Evolutionary conservation across 176 grass and related monocot genomes (phyloP).

Genomic region (Areca catechu): DNA sequence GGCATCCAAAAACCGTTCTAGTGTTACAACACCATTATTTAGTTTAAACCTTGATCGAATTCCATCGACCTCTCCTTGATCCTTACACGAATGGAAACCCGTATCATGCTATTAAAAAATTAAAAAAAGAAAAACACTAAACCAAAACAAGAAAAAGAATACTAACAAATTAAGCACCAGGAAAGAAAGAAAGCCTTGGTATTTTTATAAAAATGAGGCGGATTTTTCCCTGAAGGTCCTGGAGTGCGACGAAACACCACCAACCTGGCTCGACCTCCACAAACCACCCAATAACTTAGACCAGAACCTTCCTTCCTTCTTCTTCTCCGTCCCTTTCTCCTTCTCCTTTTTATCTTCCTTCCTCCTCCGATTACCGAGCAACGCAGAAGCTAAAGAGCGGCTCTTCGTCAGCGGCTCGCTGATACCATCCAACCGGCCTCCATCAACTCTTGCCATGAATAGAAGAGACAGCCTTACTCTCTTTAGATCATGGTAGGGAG

Average conservation of each 20-base stretch:
- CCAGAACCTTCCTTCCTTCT: constrained; percentile 54
- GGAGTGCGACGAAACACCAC: constrained; percentile 38
- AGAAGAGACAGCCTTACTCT: background rate
- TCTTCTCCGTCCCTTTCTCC: constrained; percentile 13
- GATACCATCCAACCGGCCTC: no score
- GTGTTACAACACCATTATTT: no score
- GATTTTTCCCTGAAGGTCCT: constrained; percentile 35
- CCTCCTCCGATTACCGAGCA: constrained; percentile 17
- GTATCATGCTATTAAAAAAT: no score
- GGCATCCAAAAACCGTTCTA: no score
- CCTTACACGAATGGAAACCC: no score
- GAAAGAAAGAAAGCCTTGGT: no score
- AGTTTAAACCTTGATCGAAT: no score
- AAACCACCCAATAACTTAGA: constrained; percentile 48
- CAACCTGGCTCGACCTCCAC: constrained; percentile 5
- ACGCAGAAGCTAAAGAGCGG: constrained; percentile 27
- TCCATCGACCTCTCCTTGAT: no score
- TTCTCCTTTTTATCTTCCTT: constrained; percentile 24
- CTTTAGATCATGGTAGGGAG: constrained; percentile 15
- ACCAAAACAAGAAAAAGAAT: no score
- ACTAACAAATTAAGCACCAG: no score
- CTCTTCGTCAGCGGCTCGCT: constrained; percentile 26
- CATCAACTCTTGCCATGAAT: constrained; percentile 17
- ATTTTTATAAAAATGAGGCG: no score
- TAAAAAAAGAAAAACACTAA: no score